phyloP scores from a whole-genome alignment of 805 yeast genomes.

The Blastobotrys parvus region DNA sequence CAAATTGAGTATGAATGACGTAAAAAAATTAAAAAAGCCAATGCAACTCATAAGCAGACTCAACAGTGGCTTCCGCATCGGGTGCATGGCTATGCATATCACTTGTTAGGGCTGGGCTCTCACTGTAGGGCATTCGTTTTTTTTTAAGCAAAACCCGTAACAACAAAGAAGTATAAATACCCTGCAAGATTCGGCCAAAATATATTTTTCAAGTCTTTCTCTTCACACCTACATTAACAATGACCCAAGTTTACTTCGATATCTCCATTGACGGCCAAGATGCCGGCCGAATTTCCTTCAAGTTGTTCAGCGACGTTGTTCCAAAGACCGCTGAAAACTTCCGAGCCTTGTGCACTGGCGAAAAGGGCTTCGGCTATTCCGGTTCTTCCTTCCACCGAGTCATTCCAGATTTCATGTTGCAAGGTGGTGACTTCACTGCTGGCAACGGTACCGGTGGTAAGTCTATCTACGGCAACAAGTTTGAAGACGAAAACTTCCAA shows the following conservation, averaged over 20 bases:
- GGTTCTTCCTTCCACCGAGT: slow-evolving; percentile 81
- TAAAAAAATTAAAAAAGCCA: too few species aligned
- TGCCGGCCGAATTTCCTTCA: slow-evolving; percentile 74
- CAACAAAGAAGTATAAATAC: too few species aligned
- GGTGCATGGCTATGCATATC: too few species aligned
- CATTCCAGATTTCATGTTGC: slow-evolving; percentile 82
- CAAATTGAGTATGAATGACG: too few species aligned
- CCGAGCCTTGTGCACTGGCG: slow-evolving; percentile 82
- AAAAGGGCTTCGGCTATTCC: slow-evolving; percentile 69
- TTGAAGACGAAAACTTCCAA: slow-evolving; percentile 83
- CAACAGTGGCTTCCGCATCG: too few species aligned
- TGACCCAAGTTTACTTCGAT: background rate
- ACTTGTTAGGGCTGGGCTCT: too few species aligned
- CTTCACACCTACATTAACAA: too few species aligned
- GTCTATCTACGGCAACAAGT: slow-evolving; percentile 74
- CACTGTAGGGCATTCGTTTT: too few species aligned
- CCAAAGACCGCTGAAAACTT: slow-evolving; percentile 90
- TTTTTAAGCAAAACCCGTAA: too few species aligned
- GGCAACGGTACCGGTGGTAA: slow-evolving; percentile 74
- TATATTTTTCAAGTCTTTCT: too few species aligned
- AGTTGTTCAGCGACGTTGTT: slow-evolving; percentile 75
- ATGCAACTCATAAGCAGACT: too few species aligned
- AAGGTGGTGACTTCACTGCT: slow-evolving; percentile 84
- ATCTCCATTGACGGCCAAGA: slow-evolving; percentile 22
- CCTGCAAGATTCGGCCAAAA: too few species aligned